Evolutionary conservation across 2,329 filamentous ascomycete genomes (phyloP).

Genomic region (Apiospora koreana): DNA sequence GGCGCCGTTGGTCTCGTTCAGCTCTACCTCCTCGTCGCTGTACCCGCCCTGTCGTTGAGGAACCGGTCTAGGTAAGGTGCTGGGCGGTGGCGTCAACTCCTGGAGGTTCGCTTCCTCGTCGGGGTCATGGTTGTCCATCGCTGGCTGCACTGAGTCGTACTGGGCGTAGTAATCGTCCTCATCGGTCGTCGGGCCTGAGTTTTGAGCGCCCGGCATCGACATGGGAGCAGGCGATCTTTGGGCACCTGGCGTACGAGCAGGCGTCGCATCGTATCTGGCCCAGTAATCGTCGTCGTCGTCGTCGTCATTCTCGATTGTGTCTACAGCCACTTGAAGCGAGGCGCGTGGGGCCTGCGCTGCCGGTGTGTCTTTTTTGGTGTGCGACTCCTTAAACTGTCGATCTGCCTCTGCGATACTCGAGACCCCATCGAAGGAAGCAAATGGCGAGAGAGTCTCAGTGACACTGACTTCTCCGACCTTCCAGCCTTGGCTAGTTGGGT

Average conservation of each 20-base stretch:
- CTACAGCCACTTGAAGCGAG: neutral
- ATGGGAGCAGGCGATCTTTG: constrained; percentile 64
- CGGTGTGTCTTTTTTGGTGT: constrained; percentile 23
- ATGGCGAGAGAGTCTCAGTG: constrained; percentile 58
- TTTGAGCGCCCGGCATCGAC: constrained; percentile 31
- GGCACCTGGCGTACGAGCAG: constrained; percentile 60
- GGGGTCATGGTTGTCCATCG: constrained; percentile 80
- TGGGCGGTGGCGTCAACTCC: constrained; percentile 36
- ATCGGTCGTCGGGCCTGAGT: constrained; percentile 25
- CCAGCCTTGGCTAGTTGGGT: constrained; percentile 68
- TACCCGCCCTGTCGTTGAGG: constrained; percentile 20
- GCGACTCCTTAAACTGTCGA: constrained; percentile 46
- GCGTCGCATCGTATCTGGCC: constrained; percentile 75
- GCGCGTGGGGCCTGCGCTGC: neutral
- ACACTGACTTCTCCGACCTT: constrained; percentile 69
- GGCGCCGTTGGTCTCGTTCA: constrained; percentile 39
- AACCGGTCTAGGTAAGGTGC: neutral
- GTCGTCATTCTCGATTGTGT: constrained; percentile 37
- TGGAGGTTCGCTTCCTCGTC: constrained; percentile 58
- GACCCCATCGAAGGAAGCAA: constrained; percentile 52
- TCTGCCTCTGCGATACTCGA: constrained; percentile 62
- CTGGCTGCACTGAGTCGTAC: constrained; percentile 77
- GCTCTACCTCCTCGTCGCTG: constrained; percentile 27
- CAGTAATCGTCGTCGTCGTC: constrained; percentile 79
- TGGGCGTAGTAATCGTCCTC: constrained; percentile 77